Evolutionary conservation across 208 protist genomes (phyloP).

Genomic region (Endotrypanum monterogeii): DNA sequence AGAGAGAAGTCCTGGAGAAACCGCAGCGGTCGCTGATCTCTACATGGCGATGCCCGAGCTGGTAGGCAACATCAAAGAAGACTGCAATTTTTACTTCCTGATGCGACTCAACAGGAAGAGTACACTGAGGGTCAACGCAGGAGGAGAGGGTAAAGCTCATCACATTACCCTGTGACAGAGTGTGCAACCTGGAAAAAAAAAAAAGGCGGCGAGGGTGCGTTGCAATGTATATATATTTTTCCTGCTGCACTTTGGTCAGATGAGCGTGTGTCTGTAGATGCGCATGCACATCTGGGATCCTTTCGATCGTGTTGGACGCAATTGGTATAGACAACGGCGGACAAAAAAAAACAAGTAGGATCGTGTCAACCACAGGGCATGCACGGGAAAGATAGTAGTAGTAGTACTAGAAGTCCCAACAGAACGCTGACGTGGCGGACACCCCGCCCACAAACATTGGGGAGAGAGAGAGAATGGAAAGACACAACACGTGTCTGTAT

Average conservation of each 20-base stretch:
- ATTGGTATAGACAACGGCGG: not conserved
- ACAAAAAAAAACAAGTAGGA: not conserved
- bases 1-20: not conserved
- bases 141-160: not conserved
- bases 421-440: not conserved
- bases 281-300: not conserved
- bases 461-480: not conserved
- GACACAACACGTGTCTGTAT: not conserved
- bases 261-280: not conserved
- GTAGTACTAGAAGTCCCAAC: not conserved
- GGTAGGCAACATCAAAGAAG: not conserved
- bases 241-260: not conserved
- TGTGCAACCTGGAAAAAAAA: not conserved
- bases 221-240: not conserved
- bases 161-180: not conserved
- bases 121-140: not conserved
- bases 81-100: not conserved
- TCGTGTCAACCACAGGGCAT: not conserved
- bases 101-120: not conserved
- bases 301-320: not conserved
- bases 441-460: not conserved
- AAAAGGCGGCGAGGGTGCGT: not conserved
- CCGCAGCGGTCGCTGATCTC: not conserved
- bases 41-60: not conserved
- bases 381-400: not conserved